A percentile compares a stretch with the other conserved stretches of the same genome.
Conservation (phyloP, 2,329 filamentous ascomycete genomes). For the Claviceps digitariae region DNA sequence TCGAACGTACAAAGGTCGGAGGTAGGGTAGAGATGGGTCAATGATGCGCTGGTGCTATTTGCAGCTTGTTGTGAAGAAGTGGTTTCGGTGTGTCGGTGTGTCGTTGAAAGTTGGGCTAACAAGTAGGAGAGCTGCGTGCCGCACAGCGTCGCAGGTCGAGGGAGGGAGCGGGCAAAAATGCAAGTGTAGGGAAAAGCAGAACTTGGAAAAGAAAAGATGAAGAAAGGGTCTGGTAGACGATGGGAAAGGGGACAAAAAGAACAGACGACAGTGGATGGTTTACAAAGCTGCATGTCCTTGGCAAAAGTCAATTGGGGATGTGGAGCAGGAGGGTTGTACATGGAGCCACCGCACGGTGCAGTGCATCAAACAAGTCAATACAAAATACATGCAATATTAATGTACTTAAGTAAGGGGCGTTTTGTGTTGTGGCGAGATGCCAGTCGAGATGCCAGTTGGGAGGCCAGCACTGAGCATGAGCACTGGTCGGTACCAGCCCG, state of each 20-base stretch:
- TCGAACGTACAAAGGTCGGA: neutral
- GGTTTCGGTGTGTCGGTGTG: neutral
- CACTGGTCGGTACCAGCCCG: neutral
- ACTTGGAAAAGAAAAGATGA: neutral
- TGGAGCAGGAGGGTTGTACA: neutral
- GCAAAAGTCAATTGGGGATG: neutral
- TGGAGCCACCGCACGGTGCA: neutral
- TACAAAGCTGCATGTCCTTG: neutral
- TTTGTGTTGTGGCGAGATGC: neutral
- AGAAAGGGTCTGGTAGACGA: neutral
- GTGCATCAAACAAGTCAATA: too few relatives aligned
- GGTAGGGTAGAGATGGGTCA: neutral
- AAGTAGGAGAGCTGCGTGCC: neutral
- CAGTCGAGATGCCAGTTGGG: neutral
- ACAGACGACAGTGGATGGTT: neutral
- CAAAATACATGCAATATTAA: neutral
- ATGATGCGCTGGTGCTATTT: neutral
- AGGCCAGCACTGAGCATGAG: neutral
- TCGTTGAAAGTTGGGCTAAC: neutral
- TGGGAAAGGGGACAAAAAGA: too few relatives aligned
- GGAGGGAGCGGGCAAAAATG: neutral
- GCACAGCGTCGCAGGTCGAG: slow-evolving; percentile 4
- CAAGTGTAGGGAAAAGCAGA: slow-evolving; percentile 1
- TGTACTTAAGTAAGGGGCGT: neutral
- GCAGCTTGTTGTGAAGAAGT: neutral